Evolutionary conservation across 768 basidiomycete genomes (phyloP), one percentile per base, ranked within the genome.

Genomic region (Lentinula guzmanii): DNA sequence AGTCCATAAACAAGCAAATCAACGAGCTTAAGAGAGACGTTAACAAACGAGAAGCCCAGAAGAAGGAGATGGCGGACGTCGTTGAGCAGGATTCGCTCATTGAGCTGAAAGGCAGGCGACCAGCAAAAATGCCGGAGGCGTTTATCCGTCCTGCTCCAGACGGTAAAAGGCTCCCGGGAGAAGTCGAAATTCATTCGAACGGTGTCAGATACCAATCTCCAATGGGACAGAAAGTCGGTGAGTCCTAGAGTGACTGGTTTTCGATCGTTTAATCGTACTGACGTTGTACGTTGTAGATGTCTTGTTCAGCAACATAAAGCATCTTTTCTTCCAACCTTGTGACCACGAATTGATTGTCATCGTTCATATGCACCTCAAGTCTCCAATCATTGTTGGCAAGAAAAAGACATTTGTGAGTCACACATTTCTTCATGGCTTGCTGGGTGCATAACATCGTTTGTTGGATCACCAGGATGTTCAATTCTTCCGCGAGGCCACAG

Each of bases 371-470:
- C 92, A 98, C 71, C 81, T 99, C 55, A 97, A 85, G 74, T 85
- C 93, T 0, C 97, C 97, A 0, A 98, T 99, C 72, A 96, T 98
- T 84, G 92, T 99, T 66, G 96, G 97, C 63, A 98, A 98, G 80
- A 97, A 95, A 77, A 99, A 98, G 74, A 87, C 97, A 21, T 93
- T 91, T 68, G 93, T 95, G 68, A 55, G 87, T 78, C 6, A 48
- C 21, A 48, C 10, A 48, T 48, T 48, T 21, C 4, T 43, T 11
- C 46, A 48, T 48, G 18, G 8, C 21, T 21, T 11, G 7, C 9
- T 10, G 34, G 33, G 5, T 52, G 8, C 48, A 21, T 41, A 4
- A 4, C 34, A 43, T 63, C 11, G 35, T 18, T 8, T 31, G 45
- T 56, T 61, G 62, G 18, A 18, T 46, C 45, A 45, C 28, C 63